Base-by-base conservation (phyloP, 192 early-diverging fungal species). In the Rhizophagus clarus region DNA sequence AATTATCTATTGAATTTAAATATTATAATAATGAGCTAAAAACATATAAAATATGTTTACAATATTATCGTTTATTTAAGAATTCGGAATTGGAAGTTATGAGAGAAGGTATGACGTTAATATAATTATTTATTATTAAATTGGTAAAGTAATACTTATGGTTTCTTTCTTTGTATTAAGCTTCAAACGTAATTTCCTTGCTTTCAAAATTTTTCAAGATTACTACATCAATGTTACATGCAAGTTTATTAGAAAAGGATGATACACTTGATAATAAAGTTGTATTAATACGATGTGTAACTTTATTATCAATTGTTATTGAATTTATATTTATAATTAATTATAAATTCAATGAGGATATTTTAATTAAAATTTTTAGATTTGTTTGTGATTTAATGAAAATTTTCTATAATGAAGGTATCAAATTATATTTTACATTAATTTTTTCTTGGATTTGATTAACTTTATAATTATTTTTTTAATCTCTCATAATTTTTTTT, bases 371-470 rank as follows among this genome's bases (percentile, higher is more conserved):
- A 31, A 66, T 66, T 45, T 12, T 66, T 22, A 31, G 10, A n/a
- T 47, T 63, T 3, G 9, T 66, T 66, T 77, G 75, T 62, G 75
- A 62, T 3, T 34, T 47, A 47, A 45, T 77, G 62, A 47, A 24
- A 1, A 66, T 77, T 45, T 45, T 77, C 15, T 40, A 66, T 29
- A 26, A 77, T 47, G 34, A 66, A 67, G 75, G 75, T 77, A 76
- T 17, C 11, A 75, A 49, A 49, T 26, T 72, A 6, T 3, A 49
- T 51, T 7, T 49, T 49, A 17, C 2, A 4, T 45, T 45, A 45
- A 45, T 8, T 40, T 40, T 40, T 45, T 14, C 1, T 28, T 64
- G 11, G 15, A 2, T n/a, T n/a, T 0, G 62, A 63, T 63, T 63
- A 24, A 26, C n/a, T 12, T 11, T 63, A 3, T 63, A 40, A 40